Evolutionary conservation across 345 rosid species (phyloP), one percentile per base, ranked within the genome.

Genomic region (Brassica cretica): DNA sequence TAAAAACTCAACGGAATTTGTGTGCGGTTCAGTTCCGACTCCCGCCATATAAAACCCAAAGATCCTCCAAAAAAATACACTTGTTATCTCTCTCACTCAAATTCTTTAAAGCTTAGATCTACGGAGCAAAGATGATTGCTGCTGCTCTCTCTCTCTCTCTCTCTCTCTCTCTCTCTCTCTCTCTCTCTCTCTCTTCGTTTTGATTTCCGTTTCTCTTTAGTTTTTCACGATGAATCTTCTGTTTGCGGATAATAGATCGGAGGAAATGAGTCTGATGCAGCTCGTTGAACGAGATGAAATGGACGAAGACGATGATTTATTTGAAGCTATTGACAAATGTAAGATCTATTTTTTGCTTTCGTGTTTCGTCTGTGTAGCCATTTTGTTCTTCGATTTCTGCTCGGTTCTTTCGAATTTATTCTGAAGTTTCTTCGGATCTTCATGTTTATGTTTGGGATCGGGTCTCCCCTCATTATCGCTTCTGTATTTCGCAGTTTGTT

Each of bases 291-390:
- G 93, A 49, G 91, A 87, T 73, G 89, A 88, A 4, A 70, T 87
- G 5, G 90, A 86, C 27, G 95, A 85, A 53, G 94, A 90, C 73
- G 95, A 88, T 5, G 92, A 90, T 49, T 55, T 92, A 68, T 89
- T 90, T 72, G 97, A 90, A 86, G 89, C 87, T 49, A 90, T 92
- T 41, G 93, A 92, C 80, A 92, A 90, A 81, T 71, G 93, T 84
- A 76, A 83, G 81, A 65, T 71, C 61, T 35, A 73, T 5, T 59
- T 10, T 35, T n/a, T 2, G 37, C n/a, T 39, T 29, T 62, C 19
- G 63, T 10, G 4, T 62, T 2, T 72, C 4, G 2, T 6, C 25
- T 63, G 8, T 37, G 18, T 49, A 1, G 8, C 15, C 11, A 12
- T 46, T 16, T 0, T 30, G 60, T 18, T 66, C 16, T 10, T 62